Evolutionary conservation across 2,329 filamentous ascomycete genomes (phyloP), one percentile per base, ranked within the genome.

Genomic region (Trichoderma polysporum): DNA sequence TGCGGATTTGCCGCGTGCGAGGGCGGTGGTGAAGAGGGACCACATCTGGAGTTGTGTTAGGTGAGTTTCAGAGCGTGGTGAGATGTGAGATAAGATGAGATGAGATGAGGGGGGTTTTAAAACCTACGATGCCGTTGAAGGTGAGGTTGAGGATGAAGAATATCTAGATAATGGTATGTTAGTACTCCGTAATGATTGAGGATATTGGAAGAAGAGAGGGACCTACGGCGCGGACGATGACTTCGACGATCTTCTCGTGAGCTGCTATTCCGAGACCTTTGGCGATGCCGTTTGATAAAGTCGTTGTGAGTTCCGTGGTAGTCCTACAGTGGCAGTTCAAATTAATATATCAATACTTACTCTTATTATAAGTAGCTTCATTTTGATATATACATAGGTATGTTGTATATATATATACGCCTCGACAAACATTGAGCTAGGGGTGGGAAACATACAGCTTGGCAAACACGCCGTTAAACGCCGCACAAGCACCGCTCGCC

Each of bases 381-480:
- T 25, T 8, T 19, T 17, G 19, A 45, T 7, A 45, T 45, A 3
- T 12, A 45, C 15, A 41, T 10, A 41, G 3, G 13, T 19, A 45
- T 19, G 9, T n/a, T 22, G 15, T 4, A 53, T 19, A 22, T 37
- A 45, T n/a, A 37, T 25, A 13, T n/a, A 33, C 31, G n/a, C n/a
- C n/a, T 41, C 7, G 10, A 17, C 3, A 37, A 27, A n/a, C 6
- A 19, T 4, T 25, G 1, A 9, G 3, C n/a, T 27, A 33, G 2
- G 17, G 13, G 10, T n/a, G 22, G 22, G 47, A 31, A 47, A 83
- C 87, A 74, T 80, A 92, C 90, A 95, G 81, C 79, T 94, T 95
- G 0, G 92, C 92, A 81, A 94, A 93, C 5, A 92, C 89, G 68
- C 91, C 91, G 73, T 95, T 95, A 71, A 91, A 89, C 25, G 91